Evolutionary conservation across 305 asterid species (phyloP), one percentile per base, ranked within the genome.

Genomic region (Withania somnifera): DNA sequence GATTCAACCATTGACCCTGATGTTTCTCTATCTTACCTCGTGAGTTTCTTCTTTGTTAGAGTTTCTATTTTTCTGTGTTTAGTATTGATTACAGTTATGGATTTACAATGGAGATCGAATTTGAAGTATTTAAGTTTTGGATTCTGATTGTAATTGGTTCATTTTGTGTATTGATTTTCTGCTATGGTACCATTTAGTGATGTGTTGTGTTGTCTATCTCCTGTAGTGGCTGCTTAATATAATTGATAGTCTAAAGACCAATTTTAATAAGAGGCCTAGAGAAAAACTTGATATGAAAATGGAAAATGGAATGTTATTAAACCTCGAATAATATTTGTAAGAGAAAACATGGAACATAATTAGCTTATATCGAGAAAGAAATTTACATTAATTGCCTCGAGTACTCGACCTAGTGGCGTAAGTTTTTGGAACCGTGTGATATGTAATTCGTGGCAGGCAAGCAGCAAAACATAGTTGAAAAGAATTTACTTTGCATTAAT

Each of bases 1-100:
- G 97, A 87, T 85, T 89, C 98, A 83, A 83, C 89, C 86, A 87
- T 92, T 91, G 99, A 97, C 93, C 99, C 97, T 87, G 99, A 97
- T 89, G 85, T 93, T 85, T 87, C 94, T 81, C 95, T 97, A 78
- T 97, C 99, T 88, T 95, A 97, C 93, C 87, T 97, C 77, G 99
- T 96, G 88, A 89, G 98, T 28, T 85, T 64, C 14, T 60, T 30
- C 30, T 61, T n/a, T n/a, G n/a, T n/a, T n/a, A n/a, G n/a, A n/a
- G n/a, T n/a, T n/a, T 79, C 71, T 22, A 5, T 14, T n/a, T 2
- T 28, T 36, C 42, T 36, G 9, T 13, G 10, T 28, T 28, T 75
- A 47, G 60, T 47, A 0, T 32, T 73, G 24, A 73, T 47, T 3
- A 15, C 19, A 14, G 6, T 26, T 47, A 14, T 73, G 79, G 40